These are phyloP conservation scores for Suhomyces guaymorum DNA, from an alignment of 1,139 yeast genomes.

Conservation along the genomic window DNA sequence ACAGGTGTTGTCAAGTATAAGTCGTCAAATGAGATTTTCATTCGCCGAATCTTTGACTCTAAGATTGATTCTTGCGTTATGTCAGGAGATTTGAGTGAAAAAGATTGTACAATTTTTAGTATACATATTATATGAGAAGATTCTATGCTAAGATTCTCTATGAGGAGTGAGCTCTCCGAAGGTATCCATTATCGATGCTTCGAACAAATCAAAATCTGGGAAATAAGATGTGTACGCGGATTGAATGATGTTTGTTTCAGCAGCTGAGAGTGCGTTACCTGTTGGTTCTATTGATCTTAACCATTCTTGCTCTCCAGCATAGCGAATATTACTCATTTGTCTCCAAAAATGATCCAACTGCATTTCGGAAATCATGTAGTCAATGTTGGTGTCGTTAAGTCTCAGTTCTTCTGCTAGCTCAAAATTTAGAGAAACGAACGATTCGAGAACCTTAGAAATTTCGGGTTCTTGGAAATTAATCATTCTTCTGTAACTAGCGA, in stretches of 20 bases:
- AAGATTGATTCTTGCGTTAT: too few relatives aligned
- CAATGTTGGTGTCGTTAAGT: conserved; percentile 17
- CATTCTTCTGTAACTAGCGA: conserved; percentile 3
- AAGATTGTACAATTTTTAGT: too few relatives aligned
- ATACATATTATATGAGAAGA: too few relatives aligned
- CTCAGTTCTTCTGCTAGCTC: conserved; percentile 1
- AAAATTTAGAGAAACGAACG: conserved; percentile 4
- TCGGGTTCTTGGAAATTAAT: conserved; percentile 1
- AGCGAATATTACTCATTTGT: conserved; percentile 8
- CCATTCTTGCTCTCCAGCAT: conserved; percentile 6
- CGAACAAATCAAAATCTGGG: conserved; percentile 7
- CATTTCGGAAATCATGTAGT: conserved; percentile 25
- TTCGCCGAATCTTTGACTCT: too few relatives aligned
- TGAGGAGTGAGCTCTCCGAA: neutral
- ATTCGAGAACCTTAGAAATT: conserved; percentile 6
- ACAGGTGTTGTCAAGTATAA: too few relatives aligned
- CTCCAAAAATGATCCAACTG: conserved; percentile 18
- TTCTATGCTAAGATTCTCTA: neutral
- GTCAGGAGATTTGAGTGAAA: too few relatives aligned
- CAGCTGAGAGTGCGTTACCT: neutral
- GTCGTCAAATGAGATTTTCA: too few relatives aligned
- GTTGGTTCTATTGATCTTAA: conserved; percentile 1
- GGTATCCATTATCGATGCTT: conserved; percentile 2
- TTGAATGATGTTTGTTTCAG: neutral
- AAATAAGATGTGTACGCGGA: conserved; percentile 1